phyloP scores from a whole-genome alignment of 139 green algal species.

The Trebouxia sp. region DNA sequence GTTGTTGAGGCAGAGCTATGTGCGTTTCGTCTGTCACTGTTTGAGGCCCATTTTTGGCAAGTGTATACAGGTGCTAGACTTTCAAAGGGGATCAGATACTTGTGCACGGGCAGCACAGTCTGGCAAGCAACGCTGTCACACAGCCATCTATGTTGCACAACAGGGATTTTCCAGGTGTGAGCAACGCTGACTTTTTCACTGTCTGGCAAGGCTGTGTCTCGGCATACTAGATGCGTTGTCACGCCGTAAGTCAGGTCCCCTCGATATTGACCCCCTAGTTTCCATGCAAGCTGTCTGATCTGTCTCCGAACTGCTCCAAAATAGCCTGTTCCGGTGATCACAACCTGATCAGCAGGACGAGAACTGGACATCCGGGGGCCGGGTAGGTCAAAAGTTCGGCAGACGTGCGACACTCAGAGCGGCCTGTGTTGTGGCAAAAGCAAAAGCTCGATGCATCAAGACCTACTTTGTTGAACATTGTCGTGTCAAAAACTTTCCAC shows the following conservation, averaged over 20 bases:
- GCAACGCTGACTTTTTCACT: not conserved
- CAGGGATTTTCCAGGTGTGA: constrained; percentile 4
- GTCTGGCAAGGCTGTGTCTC: not conserved
- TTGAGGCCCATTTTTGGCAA: no score
- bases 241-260: not conserved
- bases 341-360: not conserved
- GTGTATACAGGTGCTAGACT: no score
- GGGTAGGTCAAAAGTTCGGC: not conserved
- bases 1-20: no score
- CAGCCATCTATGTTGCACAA: not conserved
- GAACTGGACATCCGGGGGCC: not conserved
- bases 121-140: not conserved
- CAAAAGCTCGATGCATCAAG: no score
- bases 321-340: not conserved
- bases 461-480: no score
- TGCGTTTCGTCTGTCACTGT: no score
- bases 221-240: not conserved
- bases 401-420: no score
- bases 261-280: not conserved
- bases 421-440: no score
- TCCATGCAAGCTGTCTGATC: not conserved
- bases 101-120: not conserved
- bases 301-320: not conserved
- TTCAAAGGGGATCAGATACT: not conserved
- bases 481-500: no score